Conservation (phyloP, 2,329 filamentous ascomycete species). For the Lachnellula occidentalis region DNA sequence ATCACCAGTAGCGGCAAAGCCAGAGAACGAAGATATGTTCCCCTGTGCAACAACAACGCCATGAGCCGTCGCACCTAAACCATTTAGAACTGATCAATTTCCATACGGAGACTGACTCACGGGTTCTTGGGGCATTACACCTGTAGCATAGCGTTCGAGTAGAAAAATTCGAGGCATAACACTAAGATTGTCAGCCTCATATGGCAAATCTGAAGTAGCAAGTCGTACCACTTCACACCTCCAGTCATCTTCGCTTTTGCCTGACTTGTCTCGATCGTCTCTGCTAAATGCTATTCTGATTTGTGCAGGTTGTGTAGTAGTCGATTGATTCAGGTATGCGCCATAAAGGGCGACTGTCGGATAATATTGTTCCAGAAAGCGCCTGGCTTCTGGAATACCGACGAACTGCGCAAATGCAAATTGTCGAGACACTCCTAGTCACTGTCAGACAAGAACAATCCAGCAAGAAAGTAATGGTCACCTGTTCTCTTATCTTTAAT, state of each 20-base stretch:
- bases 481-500: constrained; percentile 55
- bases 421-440: constrained; percentile 45
- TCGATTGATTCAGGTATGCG: constrained; percentile 34
- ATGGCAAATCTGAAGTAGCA: not conserved
- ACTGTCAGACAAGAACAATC: not conserved
- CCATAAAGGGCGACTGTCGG: constrained; percentile 46
- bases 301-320: constrained; percentile 36
- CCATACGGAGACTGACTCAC: constrained; percentile 34
- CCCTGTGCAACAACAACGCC: constrained; percentile 32
- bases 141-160: constrained; percentile 51
- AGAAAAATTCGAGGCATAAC: constrained; percentile 50
- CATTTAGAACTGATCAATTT: constrained; percentile 23
- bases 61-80: constrained; percentile 29
- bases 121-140: constrained; percentile 49
- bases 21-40: constrained; percentile 35
- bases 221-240: constrained; percentile 45
- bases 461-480: constrained; percentile 26
- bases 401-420: constrained; percentile 52
- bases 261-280: constrained; percentile 41
- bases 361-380: constrained; percentile 48
- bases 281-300: constrained; percentile 45
- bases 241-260: constrained; percentile 49
- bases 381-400: constrained; percentile 41
- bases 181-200: constrained; percentile 35
- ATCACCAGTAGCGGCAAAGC: constrained; percentile 45